These are phyloP conservation scores for Tetradesmus obliquus DNA, from an alignment of 139 green algal genomes.

Conservation along the genomic window DNA sequence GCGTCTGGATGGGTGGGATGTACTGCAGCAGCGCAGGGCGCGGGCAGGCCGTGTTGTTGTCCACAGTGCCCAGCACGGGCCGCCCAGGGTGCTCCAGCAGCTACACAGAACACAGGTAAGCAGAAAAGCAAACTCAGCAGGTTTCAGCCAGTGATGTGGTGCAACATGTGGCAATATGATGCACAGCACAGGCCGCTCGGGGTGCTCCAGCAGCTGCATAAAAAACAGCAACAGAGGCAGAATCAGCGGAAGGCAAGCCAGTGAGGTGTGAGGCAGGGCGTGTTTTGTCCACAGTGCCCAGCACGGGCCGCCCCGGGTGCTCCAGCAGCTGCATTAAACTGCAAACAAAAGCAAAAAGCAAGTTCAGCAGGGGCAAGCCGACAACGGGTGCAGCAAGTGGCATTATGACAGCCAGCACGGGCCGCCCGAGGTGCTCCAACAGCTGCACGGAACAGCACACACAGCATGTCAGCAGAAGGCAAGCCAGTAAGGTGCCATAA, in stretches of 20 bases:
- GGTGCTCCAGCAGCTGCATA: neutral
- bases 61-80: conserved; percentile 48
- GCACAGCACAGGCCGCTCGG: neutral
- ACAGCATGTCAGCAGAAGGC: no score
- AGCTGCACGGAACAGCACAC: no score
- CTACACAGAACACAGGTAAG: conserved; percentile 19
- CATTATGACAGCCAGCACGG: neutral
- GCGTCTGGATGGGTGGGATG: conserved; percentile 63
- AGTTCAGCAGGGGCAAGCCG: neutral
- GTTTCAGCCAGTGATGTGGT: neutral
- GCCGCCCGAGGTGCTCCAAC: neutral
- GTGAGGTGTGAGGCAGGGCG: neutral
- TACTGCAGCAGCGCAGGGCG: conserved; percentile 42
- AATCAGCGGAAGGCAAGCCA: no score
- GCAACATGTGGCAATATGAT: no score
- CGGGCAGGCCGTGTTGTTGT: conserved; percentile 47
- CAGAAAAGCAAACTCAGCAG: neutral
- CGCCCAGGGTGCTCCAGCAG: conserved; percentile 59
- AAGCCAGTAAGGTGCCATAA: no score
- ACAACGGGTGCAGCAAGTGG: no score
- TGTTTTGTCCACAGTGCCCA: conserved; percentile 55
- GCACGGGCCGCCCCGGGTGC: conserved; percentile 49
- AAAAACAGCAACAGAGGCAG: no score
- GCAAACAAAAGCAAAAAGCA: neutral
- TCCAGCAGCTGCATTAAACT: conserved; percentile 52